Conservation (phyloP, 495 filamentous ascomycete species). For the Trichoderma orchidacearum region DNA sequence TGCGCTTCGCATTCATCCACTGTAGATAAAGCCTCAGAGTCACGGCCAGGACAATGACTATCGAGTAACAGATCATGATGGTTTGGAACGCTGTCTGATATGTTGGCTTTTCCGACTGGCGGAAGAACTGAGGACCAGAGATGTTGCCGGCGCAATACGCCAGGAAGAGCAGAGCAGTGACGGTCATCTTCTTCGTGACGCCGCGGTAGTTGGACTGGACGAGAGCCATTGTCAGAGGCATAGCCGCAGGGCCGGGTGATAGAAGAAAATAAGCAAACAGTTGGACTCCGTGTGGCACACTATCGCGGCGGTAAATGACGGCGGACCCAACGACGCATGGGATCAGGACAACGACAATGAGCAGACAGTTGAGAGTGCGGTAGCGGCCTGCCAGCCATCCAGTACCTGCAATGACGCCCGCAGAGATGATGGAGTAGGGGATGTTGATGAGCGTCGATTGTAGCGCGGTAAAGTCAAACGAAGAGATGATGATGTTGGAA, state of each 20-base stretch:
- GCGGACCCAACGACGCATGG: slow-evolving; percentile 25
- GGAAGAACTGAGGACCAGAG: slow-evolving; percentile 20
- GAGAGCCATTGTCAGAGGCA: slow-evolving; percentile 20
- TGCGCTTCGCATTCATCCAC: slow-evolving; percentile 23
- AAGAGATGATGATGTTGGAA: slow-evolving; percentile 23
- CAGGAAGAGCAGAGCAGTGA: slow-evolving; percentile 46
- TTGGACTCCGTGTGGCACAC: slow-evolving; percentile 13
- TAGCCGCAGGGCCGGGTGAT: slow-evolving; percentile 14
- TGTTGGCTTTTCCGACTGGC: slow-evolving; percentile 14
- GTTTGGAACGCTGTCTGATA: slow-evolving; percentile 33
- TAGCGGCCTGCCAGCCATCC: slow-evolving; percentile 26
- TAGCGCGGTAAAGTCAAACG: slow-evolving; percentile 25
- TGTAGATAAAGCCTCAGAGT: slow-evolving; percentile 27
- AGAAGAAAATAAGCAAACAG: slow-evolving; percentile 21
- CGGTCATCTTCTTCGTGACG: slow-evolving; percentile 65
- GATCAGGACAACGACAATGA: slow-evolving; percentile 17
- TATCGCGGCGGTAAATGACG: slow-evolving; percentile 16
- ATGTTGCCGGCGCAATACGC: slow-evolving; percentile 48
- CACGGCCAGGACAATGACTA: slow-evolving; percentile 24
- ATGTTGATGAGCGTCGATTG: slow-evolving; percentile 23
- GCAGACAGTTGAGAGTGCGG: slow-evolving; percentile 22
- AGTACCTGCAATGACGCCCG: slow-evolving; percentile 15
- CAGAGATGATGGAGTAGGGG: slow-evolving; percentile 20
- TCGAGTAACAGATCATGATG: slow-evolving; percentile 38
- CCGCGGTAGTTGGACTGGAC: slow-evolving; percentile 48